These are phyloP conservation scores for Kazachstania africana DNA, from an alignment of 805 yeast genomes.

Conservation along the genomic window DNA sequence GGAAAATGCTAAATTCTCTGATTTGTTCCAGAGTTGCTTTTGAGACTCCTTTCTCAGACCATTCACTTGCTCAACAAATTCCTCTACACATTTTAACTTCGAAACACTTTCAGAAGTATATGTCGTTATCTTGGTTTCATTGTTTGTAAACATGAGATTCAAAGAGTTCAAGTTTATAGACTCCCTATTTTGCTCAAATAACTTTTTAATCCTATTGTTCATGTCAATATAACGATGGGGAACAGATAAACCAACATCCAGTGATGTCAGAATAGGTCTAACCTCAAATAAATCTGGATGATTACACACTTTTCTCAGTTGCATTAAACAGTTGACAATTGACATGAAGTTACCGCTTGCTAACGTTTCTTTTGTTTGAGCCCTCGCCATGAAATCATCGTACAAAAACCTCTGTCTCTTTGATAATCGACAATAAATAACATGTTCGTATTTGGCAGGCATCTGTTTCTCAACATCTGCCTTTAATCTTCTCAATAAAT, in stretches of 20 bases:
- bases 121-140: conserved; percentile 33
- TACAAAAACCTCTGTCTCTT: conserved; percentile 85
- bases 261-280: conserved; percentile 85
- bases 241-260: conserved; percentile 60
- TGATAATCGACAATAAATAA: conserved; percentile 81
- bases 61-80: conserved; percentile 34
- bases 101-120: conserved; percentile 35
- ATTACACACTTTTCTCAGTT: conserved; percentile 88
- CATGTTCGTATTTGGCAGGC: conserved; percentile 97
- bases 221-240: conserved; percentile 34
- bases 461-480: conserved; percentile 96
- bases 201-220: conserved; percentile 30
- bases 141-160: conserved; percentile 44
- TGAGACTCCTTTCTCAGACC: conserved; percentile 26
- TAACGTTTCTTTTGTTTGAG: conserved; percentile 86
- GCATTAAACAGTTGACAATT: conserved; percentile 95
- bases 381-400: conserved; percentile 95
- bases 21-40: conserved; percentile 4
- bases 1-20: too few species aligned
- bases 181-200: conserved; percentile 2
- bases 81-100: conserved; percentile 35
- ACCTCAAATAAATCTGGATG: conserved; percentile 96
- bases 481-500: conserved; percentile 78
- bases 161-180: conserved; percentile 43
- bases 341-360: conserved; percentile 91